These are phyloP conservation scores for Calvatia gigantea DNA, from an alignment of 768 basidiomycete genomes.

Conservation along the genomic window DNA sequence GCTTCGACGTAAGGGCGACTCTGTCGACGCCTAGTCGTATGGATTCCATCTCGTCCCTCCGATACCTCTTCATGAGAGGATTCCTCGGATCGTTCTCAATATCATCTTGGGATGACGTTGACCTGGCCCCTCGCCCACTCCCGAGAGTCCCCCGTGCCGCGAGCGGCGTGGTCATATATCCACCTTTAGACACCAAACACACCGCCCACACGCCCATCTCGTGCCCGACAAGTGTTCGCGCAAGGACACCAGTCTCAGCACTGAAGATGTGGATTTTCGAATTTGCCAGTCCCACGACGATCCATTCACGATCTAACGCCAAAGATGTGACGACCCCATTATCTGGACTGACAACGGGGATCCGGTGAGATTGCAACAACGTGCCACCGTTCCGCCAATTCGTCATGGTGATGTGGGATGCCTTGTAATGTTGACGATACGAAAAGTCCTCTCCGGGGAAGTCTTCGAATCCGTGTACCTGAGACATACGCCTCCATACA, in stretches of 20 bases:
- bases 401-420: slow-evolving; percentile 67
- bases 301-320: slow-evolving; percentile 77
- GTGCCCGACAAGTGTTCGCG: slow-evolving; percentile 79
- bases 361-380: slow-evolving; percentile 62
- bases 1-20: slow-evolving; percentile 13
- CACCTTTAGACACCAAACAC: slow-evolving; percentile 70
- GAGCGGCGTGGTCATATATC: slow-evolving; percentile 20
- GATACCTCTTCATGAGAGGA: neutral
- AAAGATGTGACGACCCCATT: slow-evolving; percentile 82
- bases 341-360: slow-evolving; percentile 37
- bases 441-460: slow-evolving; percentile 38
- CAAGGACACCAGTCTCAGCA: slow-evolving; percentile 70
- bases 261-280: slow-evolving; percentile 84
- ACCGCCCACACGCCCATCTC: slow-evolving; percentile 92
- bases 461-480: slow-evolving; percentile 46
- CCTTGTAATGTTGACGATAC: slow-evolving; percentile 69
- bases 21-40: neutral
- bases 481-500: slow-evolving; percentile 79
- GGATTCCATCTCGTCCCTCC: neutral
- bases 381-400: slow-evolving; percentile 80
- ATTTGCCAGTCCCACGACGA: slow-evolving; percentile 88
- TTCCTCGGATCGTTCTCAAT: neutral
- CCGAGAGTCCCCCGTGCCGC: too few species aligned
- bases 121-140: neutral
- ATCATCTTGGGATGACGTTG: neutral